Base-by-base conservation (phyloP, 441 rosid genomes). In the Gossypium armourianum region DNA sequence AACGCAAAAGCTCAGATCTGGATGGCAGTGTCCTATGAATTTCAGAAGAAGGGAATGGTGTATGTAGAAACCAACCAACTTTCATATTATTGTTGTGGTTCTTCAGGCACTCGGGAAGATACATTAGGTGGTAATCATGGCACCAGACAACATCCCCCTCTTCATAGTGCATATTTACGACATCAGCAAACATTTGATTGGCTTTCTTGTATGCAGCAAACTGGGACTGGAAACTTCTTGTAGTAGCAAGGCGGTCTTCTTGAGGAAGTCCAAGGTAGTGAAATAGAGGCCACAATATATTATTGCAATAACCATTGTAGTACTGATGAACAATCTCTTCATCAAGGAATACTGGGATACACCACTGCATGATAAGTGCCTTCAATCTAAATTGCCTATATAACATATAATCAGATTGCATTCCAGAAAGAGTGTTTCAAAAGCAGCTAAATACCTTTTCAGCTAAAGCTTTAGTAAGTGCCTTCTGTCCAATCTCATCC, bases 101-200 rank as follows among this genome's bases (percentile, higher is more conserved):
- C 82, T 95, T 95, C 0, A 95, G 83, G 83, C 93, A 95, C 78
- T 89, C 85, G 2, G 99, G 99, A 69, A 95, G 99, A 81, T 83
- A 95, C 99, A 95, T 95, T 58, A 95, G 90, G 79, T 95, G 98
- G 66, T 95, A 95, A 76, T 95, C 99, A 79, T 95, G 99, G 84
- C 99, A 95, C 99, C 99, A 95, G 29, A 95, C 99, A 66, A 95
- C 96, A 82, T 92, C 99, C 72, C 98, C 99, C 50, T 92, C 98
- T 81, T 92, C 94, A 74, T 95, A 95, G 62, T 95, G 96, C 75
- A 84, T 68, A 50, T 86, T 89, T 21, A 95, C 98, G 72, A 95
- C 99, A 58, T 89, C 96, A 68, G 98, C 98, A 78, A 92, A 92
- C 99, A 95, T 95, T 81, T 89, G 84, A 78, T 95, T 95, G 62